Conservation (phyloP, 805 yeast genomes). For the Yarrowia phangngaensis region DNA sequence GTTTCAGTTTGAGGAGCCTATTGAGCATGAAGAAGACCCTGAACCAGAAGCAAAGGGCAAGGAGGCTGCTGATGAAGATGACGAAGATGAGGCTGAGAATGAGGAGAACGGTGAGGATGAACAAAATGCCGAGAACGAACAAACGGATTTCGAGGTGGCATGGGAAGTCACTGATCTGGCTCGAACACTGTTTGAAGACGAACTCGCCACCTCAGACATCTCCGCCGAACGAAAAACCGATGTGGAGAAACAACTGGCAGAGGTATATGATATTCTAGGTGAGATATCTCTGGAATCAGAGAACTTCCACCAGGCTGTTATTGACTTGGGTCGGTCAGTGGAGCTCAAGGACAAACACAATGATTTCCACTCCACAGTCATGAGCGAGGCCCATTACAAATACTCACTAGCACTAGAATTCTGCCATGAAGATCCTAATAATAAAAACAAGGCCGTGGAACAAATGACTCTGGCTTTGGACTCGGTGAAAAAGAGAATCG, state of each 20-base stretch:
- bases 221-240: slow-evolving; percentile 26
- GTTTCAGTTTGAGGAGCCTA: slow-evolving; percentile 30
- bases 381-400: slow-evolving; percentile 79
- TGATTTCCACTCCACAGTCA: slow-evolving; percentile 50
- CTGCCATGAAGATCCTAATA: slow-evolving; percentile 49
- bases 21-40: slow-evolving; percentile 31
- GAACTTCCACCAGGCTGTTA: slow-evolving; percentile 72
- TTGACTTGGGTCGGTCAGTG: slow-evolving; percentile 60
- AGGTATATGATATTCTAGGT: slow-evolving; percentile 74
- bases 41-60: slow-evolving; percentile 37
- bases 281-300: slow-evolving; percentile 89
- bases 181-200: slow-evolving; percentile 57
- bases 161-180: slow-evolving; percentile 84
- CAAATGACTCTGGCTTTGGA: slow-evolving; percentile 54
- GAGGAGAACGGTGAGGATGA: slow-evolving; percentile 34
- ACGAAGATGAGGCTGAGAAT: slow-evolving; percentile 28
- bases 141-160: slow-evolving; percentile 77
- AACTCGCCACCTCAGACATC: slow-evolving; percentile 40
- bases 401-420: slow-evolving; percentile 76
- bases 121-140: slow-evolving; percentile 45
- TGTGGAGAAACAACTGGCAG: slow-evolving; percentile 56
- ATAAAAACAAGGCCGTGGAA: slow-evolving; percentile 50
- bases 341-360: slow-evolving; percentile 52
- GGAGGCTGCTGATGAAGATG: slow-evolving; percentile 26
- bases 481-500: slow-evolving; percentile 45